These are phyloP conservation scores for Talaromyces islandicus DNA, from an alignment of 2,329 filamentous ascomycete species.

Conservation along the genomic window DNA sequence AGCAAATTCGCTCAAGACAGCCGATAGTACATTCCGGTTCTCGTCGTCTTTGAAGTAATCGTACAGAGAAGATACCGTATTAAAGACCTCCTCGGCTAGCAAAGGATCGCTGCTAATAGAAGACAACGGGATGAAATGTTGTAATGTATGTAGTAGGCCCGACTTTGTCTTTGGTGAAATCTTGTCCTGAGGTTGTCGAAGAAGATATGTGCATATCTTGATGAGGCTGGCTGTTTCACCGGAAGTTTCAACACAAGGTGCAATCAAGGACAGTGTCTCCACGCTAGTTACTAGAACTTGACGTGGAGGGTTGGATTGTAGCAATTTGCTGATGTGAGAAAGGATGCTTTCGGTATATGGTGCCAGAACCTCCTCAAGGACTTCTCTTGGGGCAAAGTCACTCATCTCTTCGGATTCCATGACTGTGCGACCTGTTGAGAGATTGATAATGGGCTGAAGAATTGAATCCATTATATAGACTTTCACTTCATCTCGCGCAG, in stretches of 20 bases:
- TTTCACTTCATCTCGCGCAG: slow-evolving; percentile 81
- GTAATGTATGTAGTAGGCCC: slow-evolving; percentile 69
- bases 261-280: slow-evolving; percentile 69
- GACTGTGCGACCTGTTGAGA: slow-evolving; percentile 51
- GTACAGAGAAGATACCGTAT: slow-evolving; percentile 73
- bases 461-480: slow-evolving; percentile 70
- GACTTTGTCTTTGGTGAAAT: slow-evolving; percentile 81
- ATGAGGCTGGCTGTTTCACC: slow-evolving; percentile 67
- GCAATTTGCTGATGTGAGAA: slow-evolving; percentile 42
- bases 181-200: slow-evolving; percentile 76
- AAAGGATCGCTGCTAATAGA: slow-evolving; percentile 50
- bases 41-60: slow-evolving; percentile 80
- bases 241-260: slow-evolving; percentile 61
- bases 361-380: slow-evolving; percentile 31
- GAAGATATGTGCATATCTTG: slow-evolving; percentile 70
- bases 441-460: slow-evolving; percentile 60
- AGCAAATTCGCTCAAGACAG: slow-evolving; percentile 67
- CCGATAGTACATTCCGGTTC: slow-evolving; percentile 68
- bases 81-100: slow-evolving; percentile 62
- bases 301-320: slow-evolving; percentile 59
- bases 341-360: slow-evolving; percentile 65
- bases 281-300: slow-evolving; percentile 75
- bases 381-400: slow-evolving; percentile 34
- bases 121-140: slow-evolving; percentile 69
- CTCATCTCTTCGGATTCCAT: slow-evolving; percentile 42